Base-by-base conservation (phyloP, 805 yeast species). In the Crinitomyces ghanaensis region DNA sequence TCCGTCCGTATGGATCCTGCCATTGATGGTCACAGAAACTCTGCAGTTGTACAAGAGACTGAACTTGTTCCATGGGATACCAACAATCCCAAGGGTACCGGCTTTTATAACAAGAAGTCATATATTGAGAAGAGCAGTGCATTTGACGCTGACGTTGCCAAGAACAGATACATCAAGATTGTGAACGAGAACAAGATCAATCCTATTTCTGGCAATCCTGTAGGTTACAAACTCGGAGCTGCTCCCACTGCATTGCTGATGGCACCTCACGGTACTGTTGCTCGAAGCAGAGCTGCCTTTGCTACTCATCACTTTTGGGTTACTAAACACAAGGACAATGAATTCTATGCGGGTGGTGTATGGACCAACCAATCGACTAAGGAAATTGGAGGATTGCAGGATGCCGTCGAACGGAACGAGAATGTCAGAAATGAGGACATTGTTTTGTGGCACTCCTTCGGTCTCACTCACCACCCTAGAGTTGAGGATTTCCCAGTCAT, bases 401-500 rank as follows among this genome's bases (percentile, higher is more conserved):
- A 85, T 78, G 80, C 81, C 24, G 66, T 75, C 49, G 77, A 40
- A 31, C 34, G 79, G 43, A 56, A 59, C 31, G 85, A 77, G 39
- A 51, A 59, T 22, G 83, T 79, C 22, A 75, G 86, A 70, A 70
- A 79, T 56, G 75, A 75, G 13, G 86, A 80, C 46, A 54, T 73
- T 37, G 84, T 80, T 39, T 77, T 80, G 28, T 80, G 88, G 86
- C 79, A 81, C 43, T 79, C 91, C 29, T 54, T 80, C 53, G 85
- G 83, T 18, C 69, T 80, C 62, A 80, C 88, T 3, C 93, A 80
- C 53, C 70, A 79, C 48, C 91, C 91, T 48, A 69, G 82, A 50
- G 74, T 77, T 23, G 93, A 80, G 60, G 88, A 80, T 56, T 80
- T 81, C 77, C 93, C 93, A 31, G 86, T 80, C 33, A 80, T 80